Evolutionary conservation across 306 rosid genomes (phyloP).

Genomic region (Datisca glomerata): DNA sequence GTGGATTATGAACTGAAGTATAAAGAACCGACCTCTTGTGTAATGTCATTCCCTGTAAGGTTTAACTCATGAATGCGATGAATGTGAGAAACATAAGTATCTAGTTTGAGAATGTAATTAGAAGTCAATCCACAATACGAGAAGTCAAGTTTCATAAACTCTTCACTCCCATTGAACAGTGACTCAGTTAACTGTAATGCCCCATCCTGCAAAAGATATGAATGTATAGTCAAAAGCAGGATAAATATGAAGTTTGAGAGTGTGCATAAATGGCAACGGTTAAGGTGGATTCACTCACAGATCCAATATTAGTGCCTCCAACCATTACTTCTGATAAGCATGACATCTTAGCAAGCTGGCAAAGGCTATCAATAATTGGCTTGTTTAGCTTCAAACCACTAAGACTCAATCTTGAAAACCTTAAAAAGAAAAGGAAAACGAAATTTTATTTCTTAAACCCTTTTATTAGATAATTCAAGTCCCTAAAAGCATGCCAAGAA

Average conservation of each 20-base stretch:
- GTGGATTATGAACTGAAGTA: not conserved
- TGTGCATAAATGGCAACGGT: constrained; percentile 4
- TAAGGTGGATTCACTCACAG: constrained; percentile 38
- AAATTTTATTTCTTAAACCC: not conserved
- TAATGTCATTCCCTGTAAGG: constrained; percentile 68
- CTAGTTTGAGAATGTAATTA: constrained; percentile 25
- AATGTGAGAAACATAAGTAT: constrained; percentile 22
- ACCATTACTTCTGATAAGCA: constrained; percentile 58
- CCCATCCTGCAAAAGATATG: constrained; percentile 45
- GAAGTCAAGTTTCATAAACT: constrained; percentile 63
- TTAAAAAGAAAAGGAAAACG: constrained; percentile 11
- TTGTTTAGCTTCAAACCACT: constrained; percentile 73
- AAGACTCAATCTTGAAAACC: constrained; percentile 70
- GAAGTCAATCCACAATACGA: constrained; percentile 62
- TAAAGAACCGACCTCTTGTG: constrained; percentile 48
- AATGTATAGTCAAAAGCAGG: constrained; percentile 1
- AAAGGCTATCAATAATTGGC: constrained; percentile 60
- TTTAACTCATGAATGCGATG: constrained; percentile 58
- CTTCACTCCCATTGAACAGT: constrained; percentile 39
- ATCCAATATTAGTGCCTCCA: constrained; percentile 72
- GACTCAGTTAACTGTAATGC: constrained; percentile 44
- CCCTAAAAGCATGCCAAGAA: constrained; percentile 1
- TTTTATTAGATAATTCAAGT: constrained; percentile 7
- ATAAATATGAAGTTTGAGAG: not conserved
- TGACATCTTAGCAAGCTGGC: constrained; percentile 46